Evolutionary conservation across 2,329 filamentous ascomycete genomes (phyloP).

Genomic region (Trichoderma koningiopsis): DNA sequence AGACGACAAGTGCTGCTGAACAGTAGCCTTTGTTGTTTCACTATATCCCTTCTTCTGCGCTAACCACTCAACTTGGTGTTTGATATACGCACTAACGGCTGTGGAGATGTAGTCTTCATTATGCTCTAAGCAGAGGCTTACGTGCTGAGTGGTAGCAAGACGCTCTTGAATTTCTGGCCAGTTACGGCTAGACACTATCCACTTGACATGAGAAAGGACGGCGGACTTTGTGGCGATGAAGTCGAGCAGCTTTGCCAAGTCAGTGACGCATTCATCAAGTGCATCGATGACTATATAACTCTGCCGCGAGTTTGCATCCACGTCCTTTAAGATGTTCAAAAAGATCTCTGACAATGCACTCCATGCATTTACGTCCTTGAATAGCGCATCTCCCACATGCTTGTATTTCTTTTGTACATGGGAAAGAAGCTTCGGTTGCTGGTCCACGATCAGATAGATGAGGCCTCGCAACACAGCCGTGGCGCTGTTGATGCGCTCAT

Average conservation of each 20-base stretch:
- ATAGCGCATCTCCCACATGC: slow-evolving; percentile 38
- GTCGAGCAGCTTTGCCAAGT: slow-evolving; percentile 42
- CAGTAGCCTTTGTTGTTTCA: not conserved
- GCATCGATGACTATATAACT: slow-evolving; percentile 46
- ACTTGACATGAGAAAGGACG: slow-evolving; percentile 39
- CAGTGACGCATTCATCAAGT: slow-evolving; percentile 44
- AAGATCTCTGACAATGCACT: slow-evolving; percentile 43
- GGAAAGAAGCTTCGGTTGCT: slow-evolving; percentile 40
- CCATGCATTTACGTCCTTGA: slow-evolving; percentile 45
- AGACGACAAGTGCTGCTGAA: slow-evolving; percentile 28
- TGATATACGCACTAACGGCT: slow-evolving; percentile 45
- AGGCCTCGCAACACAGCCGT: slow-evolving; percentile 41
- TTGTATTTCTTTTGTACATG: slow-evolving; percentile 39
- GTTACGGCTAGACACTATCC: slow-evolving; percentile 50
- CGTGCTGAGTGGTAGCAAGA: slow-evolving; percentile 21
- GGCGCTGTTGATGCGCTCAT: slow-evolving; percentile 42
- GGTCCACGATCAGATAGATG: slow-evolving; percentile 39
- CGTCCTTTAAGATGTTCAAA: slow-evolving; percentile 38
- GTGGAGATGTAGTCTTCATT: slow-evolving; percentile 39
- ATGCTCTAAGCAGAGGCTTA: slow-evolving; percentile 40
- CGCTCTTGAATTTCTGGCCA: slow-evolving; percentile 38
- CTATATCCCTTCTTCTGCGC: slow-evolving; percentile 25
- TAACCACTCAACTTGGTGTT: slow-evolving; percentile 38
- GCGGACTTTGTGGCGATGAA: slow-evolving; percentile 33
- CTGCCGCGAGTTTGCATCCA: slow-evolving; percentile 31